Evolutionary conservation across 306 rosid species (phyloP), one percentile per base, ranked within the genome.

Genomic region (Neltuma alba): DNA sequence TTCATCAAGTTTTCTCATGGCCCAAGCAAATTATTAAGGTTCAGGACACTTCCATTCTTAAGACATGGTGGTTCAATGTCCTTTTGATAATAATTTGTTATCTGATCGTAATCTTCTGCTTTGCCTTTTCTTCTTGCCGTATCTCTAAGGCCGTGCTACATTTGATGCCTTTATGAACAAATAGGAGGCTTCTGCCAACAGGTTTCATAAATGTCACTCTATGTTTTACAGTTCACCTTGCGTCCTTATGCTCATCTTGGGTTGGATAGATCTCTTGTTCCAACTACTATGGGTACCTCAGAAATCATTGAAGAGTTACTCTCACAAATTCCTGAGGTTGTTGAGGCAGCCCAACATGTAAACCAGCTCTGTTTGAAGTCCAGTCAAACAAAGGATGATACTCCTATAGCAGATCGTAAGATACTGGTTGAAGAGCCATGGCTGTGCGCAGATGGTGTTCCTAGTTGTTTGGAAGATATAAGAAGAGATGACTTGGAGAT

Each of bases 401-500:
- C 40, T 77, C 76, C 85, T 11, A 6, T 74, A 68, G 82, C 47
- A 40, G 87, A 85, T 79, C 55, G 61, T 81, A 52, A 75, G 37
- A 65, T 76, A 66, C 60, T 86, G 85, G 76, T 88, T 80, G 98
- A 95, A 85, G 98, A 93, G 86, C 96, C 98, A 37, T 93, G 97
- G 93, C 70, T 91, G 54, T 69, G 84, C 82, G 88, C 83, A 80
- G 86, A 80, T 83, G 73, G 71, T 66, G 63, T 83, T 88, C 97
- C 94, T 71, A 82, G 88, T 74, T 95, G 98, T 86, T 82, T 95
- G 88, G 94, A 91, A 80, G 82, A 88, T 83, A 76, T 93, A 81
- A 85, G 88, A 81, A 91, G 94, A 85, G 98, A 95, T 79, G 98
- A 93, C 89, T 76, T 95, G 91, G 99, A 95, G 92, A 86, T 95